A percentile compares a stretch with the other conserved stretches of the same genome.
Conservation (phyloP, 2,329 filamentous ascomycete genomes). For the Diplodia corticola region DNA sequence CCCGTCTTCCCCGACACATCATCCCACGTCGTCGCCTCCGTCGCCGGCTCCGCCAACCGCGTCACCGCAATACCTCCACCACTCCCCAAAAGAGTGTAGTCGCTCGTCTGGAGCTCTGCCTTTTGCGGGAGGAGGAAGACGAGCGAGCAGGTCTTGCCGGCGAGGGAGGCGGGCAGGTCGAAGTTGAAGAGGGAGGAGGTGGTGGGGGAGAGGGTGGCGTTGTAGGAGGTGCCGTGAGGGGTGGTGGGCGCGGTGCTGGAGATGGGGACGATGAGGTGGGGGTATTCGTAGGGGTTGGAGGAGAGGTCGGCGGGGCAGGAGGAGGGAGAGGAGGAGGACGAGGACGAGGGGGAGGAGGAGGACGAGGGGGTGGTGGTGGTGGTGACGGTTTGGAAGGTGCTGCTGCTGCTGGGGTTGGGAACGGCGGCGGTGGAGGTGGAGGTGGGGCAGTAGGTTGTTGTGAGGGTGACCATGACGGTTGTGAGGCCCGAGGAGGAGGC, state of each 20-base stretch:
- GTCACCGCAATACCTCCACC: conserved; percentile 56
- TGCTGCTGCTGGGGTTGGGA: neutral
- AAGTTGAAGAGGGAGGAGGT: conserved; percentile 49
- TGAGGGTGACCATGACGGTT: too few species aligned
- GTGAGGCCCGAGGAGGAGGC: too few species aligned
- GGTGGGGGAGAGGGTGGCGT: conserved; percentile 36
- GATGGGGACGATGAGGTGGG: conserved; percentile 38
- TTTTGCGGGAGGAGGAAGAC: conserved; percentile 65
- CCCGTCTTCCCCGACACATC: conserved; percentile 46
- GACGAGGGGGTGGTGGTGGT: conserved; percentile 20
- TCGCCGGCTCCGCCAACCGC: conserved; percentile 50
- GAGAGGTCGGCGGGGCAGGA: conserved; percentile 32
- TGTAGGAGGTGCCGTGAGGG: conserved; percentile 30
- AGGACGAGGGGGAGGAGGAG: neutral
- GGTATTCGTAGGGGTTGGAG: conserved; percentile 33
- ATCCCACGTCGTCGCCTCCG: conserved; percentile 53
- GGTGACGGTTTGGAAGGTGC: neutral
- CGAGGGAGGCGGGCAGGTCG: conserved; percentile 41
- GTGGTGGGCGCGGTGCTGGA: conserved; percentile 28
- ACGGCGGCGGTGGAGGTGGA: neutral
- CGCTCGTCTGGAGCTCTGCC: conserved; percentile 58
- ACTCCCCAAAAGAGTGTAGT: conserved; percentile 41
- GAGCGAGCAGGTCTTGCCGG: conserved; percentile 55
- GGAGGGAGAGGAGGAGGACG: neutral
- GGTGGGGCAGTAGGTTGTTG: too few species aligned